Conservation (phyloP, 169 alveolate species). For the Eimeria acervulina region DNA sequence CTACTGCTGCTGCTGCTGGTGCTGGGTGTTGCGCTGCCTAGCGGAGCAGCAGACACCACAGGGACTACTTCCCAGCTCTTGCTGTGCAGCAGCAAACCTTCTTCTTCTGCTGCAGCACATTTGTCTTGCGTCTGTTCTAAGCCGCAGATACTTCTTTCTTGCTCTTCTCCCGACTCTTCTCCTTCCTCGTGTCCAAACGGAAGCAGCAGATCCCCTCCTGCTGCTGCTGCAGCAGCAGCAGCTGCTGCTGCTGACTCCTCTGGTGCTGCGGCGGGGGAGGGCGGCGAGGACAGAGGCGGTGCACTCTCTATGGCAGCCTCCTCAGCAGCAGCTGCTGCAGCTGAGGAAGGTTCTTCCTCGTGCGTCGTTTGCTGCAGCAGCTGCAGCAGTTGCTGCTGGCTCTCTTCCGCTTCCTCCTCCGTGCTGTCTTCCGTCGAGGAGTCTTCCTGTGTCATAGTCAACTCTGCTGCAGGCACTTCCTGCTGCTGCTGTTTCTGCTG, state of each 20-base stretch:
- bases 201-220: not conserved
- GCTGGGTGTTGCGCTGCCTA: not conserved
- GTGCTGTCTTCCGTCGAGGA: too few relatives aligned
- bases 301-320: too few relatives aligned
- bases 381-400: not conserved
- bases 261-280: not conserved
- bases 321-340: not conserved
- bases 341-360: not conserved
- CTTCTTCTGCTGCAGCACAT: not conserved
- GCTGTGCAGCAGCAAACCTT: not conserved
- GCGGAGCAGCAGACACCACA: conserved; percentile 20
- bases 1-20: not conserved
- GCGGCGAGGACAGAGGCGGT: too few relatives aligned
- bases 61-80: not conserved
- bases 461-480: too few relatives aligned
- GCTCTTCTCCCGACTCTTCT: not conserved
- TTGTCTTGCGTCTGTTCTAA: too few relatives aligned
- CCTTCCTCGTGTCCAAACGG: not conserved
- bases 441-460: too few relatives aligned
- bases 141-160: not conserved
- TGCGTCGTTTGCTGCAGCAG: too few relatives aligned
- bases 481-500: conserved; percentile 10
- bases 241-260: not conserved
- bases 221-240: conserved; percentile 48
- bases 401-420: not conserved